Conservation (phyloP, 2,329 filamentous ascomycete genomes). For the Lachnellula cervina region DNA sequence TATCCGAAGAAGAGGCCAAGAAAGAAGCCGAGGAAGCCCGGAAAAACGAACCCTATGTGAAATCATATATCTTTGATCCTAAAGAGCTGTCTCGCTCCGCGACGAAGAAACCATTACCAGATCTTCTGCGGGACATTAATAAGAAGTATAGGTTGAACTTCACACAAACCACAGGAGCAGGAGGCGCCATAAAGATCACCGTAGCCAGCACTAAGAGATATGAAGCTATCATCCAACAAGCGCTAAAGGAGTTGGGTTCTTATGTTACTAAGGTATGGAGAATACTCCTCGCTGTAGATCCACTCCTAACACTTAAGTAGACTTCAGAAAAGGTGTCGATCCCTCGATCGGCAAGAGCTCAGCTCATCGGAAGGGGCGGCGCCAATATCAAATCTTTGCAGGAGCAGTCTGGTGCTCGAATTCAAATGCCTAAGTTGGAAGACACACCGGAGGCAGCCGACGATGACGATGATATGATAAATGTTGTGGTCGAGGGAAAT, state of each 20-base stretch:
- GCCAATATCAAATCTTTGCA: conserved; percentile 86
- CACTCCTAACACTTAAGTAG: conserved; percentile 31
- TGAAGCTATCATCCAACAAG: conserved; percentile 61
- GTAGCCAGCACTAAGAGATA: conserved; percentile 78
- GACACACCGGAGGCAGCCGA: conserved; percentile 49
- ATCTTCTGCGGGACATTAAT: conserved; percentile 88
- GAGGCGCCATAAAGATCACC: conserved; percentile 73
- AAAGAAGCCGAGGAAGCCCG: no score
- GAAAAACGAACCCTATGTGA: conserved; percentile 32
- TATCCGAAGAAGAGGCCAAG: no score
- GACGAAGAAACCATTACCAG: conserved; percentile 77
- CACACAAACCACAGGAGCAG: conserved; percentile 67
- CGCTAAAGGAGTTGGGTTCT: conserved; percentile 75
- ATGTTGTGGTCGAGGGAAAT: conserved; percentile 88
- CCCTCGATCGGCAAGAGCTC: conserved; percentile 74
- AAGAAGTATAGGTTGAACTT: conserved; percentile 84
- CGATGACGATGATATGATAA: conserved; percentile 80
- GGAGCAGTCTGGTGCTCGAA: conserved; percentile 81
- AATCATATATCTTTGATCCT: conserved; percentile 34
- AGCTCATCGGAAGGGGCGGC: conserved; percentile 91
- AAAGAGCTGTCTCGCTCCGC: conserved; percentile 70
- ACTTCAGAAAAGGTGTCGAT: conserved; percentile 71
- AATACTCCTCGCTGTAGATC: no score
- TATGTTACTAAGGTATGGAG: neutral
- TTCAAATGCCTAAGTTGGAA: conserved; percentile 82